Conservation (phyloP, 768 basidiomycete genomes). For the Mycena floridula region DNA sequence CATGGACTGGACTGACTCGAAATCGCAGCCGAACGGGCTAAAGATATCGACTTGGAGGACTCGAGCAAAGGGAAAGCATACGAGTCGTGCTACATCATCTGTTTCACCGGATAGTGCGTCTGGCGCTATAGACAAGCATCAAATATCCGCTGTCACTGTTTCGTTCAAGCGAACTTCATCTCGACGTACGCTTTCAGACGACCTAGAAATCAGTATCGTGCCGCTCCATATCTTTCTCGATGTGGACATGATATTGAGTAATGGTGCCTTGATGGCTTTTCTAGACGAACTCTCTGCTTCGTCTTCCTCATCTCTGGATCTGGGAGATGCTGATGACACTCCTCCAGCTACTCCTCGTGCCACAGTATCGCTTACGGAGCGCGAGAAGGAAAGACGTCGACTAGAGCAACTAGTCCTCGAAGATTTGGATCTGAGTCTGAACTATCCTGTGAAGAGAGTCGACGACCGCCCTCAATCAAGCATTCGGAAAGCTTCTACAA, state of each 20-base stretch:
- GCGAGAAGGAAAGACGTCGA: constrained; percentile 31
- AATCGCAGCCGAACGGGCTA: constrained; percentile 32
- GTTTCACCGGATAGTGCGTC: constrained; percentile 10
- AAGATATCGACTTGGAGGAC: constrained; percentile 62
- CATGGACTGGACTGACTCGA: constrained; percentile 54
- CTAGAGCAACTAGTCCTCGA: constrained; percentile 50
- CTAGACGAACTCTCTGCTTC: constrained; percentile 31
- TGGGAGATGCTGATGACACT: constrained; percentile 19
- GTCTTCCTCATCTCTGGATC: not conserved
- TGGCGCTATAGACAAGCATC: constrained; percentile 10
- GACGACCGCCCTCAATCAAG: not conserved
- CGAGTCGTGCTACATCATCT: constrained; percentile 11
- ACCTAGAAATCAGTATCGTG: constrained; percentile 36
- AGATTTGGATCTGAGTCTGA: constrained; percentile 50
- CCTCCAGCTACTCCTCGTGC: constrained; percentile 31
- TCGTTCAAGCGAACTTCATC: too few relatives aligned
- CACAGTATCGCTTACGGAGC: constrained; percentile 11
- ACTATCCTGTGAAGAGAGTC: constrained; percentile 32
- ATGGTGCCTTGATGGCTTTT: constrained; percentile 38
- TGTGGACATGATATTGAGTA: constrained; percentile 36
- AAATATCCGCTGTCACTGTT: constrained; percentile 4
- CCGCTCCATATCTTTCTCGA: constrained; percentile 81
- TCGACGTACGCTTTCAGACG: too few relatives aligned
- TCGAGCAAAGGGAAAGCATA: constrained; percentile 25
- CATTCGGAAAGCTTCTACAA: not conserved